Conservation (phyloP, 805 yeast species). For the Ogataea populi-albae region DNA sequence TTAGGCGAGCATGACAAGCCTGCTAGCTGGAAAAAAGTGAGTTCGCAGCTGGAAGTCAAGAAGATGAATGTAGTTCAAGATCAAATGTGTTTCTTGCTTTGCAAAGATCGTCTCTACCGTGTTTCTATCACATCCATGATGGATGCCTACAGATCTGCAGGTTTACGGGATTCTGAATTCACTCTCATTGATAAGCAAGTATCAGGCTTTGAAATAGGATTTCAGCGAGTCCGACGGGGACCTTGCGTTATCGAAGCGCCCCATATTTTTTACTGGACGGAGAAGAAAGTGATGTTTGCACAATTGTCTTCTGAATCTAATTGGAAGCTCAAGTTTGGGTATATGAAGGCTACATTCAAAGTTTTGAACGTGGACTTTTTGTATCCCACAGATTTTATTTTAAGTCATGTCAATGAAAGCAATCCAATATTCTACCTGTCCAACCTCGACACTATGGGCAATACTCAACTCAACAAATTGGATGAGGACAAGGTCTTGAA, state of each 20-base stretch:
- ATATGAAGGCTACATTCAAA: slow-evolving; percentile 27
- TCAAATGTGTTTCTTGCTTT: slow-evolving; percentile 54
- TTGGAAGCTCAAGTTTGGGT: slow-evolving; percentile 23
- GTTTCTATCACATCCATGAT: slow-evolving; percentile 62
- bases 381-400: slow-evolving; percentile 28
- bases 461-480: slow-evolving; percentile 22
- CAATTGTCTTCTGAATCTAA: slow-evolving; percentile 26
- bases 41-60: slow-evolving; percentile 49
- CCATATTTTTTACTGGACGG: slow-evolving; percentile 50
- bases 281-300: slow-evolving; percentile 42
- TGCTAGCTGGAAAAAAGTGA: slow-evolving; percentile 55
- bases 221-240: slow-evolving; percentile 60
- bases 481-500: slow-evolving; percentile 26
- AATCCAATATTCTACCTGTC: slow-evolving; percentile 30
- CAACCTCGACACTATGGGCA: slow-evolving; percentile 27
- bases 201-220: slow-evolving; percentile 64
- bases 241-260: slow-evolving; percentile 54
- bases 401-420: slow-evolving; percentile 26
- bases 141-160: slow-evolving; percentile 49
- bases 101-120: slow-evolving; percentile 57
- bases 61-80: slow-evolving; percentile 60
- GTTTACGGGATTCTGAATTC: slow-evolving; percentile 36
- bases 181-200: slow-evolving; percentile 40
- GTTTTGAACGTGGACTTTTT: slow-evolving; percentile 25
- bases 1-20: slow-evolving; percentile 42